Evolutionary conservation across 129 eudicot genomes (phyloP), one percentile per base, ranked within the genome.

Genomic region (Chrysanthemum seticuspe): DNA sequence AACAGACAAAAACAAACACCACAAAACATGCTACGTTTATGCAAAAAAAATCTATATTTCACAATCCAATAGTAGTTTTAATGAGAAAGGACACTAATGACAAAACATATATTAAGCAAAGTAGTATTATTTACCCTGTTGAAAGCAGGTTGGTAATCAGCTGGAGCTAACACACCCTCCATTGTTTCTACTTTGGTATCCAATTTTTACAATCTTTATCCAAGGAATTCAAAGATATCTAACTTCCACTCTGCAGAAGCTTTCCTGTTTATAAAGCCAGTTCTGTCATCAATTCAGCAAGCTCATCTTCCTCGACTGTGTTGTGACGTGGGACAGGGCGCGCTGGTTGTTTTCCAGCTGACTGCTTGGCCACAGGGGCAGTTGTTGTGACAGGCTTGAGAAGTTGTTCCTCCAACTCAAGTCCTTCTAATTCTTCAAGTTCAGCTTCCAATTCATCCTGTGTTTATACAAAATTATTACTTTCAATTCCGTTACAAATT

Each of bases 291-390:
- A 81, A 79, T 62, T 82, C 84, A 66, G 80, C 84, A 47, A 85
- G 78, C 79, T 81, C 89, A 68, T 85, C 89, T 75, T 85, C 89
- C 40, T 85, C 84, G 7, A 79, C 79, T 62, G 76, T 71, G 64
- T 66, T 80, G 68, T 70, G 78, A 53, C 62, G 75, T 74, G 72
- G 81, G 21, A 73, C 67, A 5, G 76, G 86, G 5, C 75, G 85
- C 44, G 81, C 59, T 61, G 78, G 63, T 69, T 76, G 83, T 53
- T 51, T 69, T 64, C 31, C 64, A 2, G 61, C 67, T 45, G 21
- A 19, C 21, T 0, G n/a, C n/a, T n/a, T n/a, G n/a, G 40, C 34
- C 0, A n/a, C 31, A 21, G 61, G 65, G 55, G 67, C 52, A 14
- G 67, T 71, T 11, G 73, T 78, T 11, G 77, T 78, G 67, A 60